phyloP scores from a whole-genome alignment of 371 early-diverging fungal genomes.

The Mortierella sp. region DNA sequence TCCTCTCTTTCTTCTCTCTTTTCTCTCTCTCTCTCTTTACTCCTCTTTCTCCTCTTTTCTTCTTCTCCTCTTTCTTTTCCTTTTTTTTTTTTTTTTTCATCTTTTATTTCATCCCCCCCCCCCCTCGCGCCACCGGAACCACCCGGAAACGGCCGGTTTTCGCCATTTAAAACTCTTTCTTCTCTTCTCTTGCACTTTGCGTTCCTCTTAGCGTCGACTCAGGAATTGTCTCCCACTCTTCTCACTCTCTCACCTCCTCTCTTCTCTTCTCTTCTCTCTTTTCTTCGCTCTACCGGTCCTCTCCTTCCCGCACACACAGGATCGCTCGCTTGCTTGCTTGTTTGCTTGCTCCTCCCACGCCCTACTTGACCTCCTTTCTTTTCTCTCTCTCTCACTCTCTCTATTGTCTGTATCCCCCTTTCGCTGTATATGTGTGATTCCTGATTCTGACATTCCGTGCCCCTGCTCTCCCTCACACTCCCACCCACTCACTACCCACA shows the following conservation, averaged over 20 bases:
- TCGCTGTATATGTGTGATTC: no score
- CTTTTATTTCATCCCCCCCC: no score
- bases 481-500: no score
- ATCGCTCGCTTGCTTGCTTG: background rate
- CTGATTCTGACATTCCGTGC: no score
- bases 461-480: no score
- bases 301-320: no score
- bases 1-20: background rate
- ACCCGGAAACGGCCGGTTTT: no score
- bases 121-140: no score
- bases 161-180: no score
- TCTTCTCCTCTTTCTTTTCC: background rate
- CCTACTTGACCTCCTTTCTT: no score
- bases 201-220: conserved; percentile 10
- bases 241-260: background rate
- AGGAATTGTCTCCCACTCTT: background rate
- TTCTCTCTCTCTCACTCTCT: no score
- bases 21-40: background rate
- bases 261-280: background rate
- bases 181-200: background rate
- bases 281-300: conserved; percentile 1
- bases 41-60: background rate
- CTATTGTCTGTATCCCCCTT: no score
- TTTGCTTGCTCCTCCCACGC: background rate
- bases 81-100: background rate